Percentiles rank a stretch among this genome's conserved stretches.
Conservation (phyloP, 2,329 filamentous ascomycete species). For the Graphilbum sp. region DNA sequence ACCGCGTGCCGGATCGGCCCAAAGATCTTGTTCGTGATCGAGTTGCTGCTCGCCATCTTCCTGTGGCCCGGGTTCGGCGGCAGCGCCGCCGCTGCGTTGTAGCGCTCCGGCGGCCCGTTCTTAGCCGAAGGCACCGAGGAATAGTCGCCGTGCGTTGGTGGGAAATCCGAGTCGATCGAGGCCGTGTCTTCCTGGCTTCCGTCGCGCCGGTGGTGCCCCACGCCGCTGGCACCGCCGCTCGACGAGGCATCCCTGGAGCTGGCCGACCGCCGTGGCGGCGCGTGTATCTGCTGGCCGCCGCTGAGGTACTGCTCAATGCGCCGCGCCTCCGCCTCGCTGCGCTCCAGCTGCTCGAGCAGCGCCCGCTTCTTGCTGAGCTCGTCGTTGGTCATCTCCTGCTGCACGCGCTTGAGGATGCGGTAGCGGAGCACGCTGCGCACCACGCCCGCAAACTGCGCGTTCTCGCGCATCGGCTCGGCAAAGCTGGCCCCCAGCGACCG, state of each 20-base stretch:
- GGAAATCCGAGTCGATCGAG: constrained; percentile 92
- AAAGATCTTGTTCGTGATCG: constrained; percentile 87
- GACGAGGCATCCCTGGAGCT: constrained; percentile 36
- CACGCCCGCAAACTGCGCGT: constrained; percentile 90
- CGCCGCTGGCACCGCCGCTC: constrained; percentile 5
- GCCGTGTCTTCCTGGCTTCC: constrained; percentile 59
- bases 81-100: constrained; percentile 13
- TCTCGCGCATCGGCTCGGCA: constrained; percentile 94
- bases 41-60: constrained; percentile 70
- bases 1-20: constrained; percentile 90
- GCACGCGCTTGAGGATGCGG: constrained; percentile 80
- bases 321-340: constrained; percentile 81
- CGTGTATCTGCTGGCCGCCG: constrained; percentile 43
- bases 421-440: constrained; percentile 81
- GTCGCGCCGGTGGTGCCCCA: constrained; percentile 31
- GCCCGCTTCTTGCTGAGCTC: constrained; percentile 76
- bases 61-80: constrained; percentile 36
- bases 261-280: constrained; percentile 51
- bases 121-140: constrained; percentile 54
- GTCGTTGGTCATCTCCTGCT: constrained; percentile 93
- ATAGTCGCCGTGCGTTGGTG: constrained; percentile 66
- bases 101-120: constrained; percentile 48
- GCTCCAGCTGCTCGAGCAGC: constrained; percentile 76
- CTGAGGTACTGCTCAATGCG: constrained; percentile 87
- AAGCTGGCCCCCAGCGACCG: constrained; percentile 81